These are phyloP conservation scores for Torrubiellomyces zombiae DNA, from an alignment of 2,329 filamentous ascomycete genomes.

Conservation along the genomic window DNA sequence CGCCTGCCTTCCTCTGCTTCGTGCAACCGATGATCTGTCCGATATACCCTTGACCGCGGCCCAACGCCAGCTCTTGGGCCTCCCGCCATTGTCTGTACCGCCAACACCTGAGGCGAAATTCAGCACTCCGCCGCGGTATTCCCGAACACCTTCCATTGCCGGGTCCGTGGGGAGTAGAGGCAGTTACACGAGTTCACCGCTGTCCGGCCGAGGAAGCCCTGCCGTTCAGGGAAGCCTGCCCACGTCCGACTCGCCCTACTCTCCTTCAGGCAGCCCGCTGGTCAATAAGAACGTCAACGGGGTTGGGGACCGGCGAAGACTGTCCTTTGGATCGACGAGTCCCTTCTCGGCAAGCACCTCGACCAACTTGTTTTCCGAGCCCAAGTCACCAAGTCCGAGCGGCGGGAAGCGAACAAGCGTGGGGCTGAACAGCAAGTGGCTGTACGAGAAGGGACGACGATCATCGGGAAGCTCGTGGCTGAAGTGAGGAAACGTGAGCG, in stretches of 20 bases:
- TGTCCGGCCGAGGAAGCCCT: constrained; percentile 39
- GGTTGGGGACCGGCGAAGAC: constrained; percentile 31
- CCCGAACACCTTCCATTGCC: constrained; percentile 51
- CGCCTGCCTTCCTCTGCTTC: constrained; percentile 56
- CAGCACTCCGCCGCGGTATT: constrained; percentile 76
- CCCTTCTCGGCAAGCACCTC: constrained; percentile 32
- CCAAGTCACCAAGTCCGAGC: constrained; percentile 52
- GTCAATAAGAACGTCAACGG: constrained; percentile 49
- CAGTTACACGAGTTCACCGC: constrained; percentile 40
- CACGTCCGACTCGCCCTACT: constrained; percentile 29
- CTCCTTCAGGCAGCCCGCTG: constrained; percentile 32
- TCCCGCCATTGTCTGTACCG: constrained; percentile 47
- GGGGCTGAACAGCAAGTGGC: constrained; percentile 79
- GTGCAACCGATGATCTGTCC: constrained; percentile 56
- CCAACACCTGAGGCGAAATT: constrained; percentile 54
- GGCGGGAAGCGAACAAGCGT: constrained; percentile 54
- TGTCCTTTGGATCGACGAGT: constrained; percentile 44
- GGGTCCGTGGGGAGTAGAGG: constrained; percentile 44
- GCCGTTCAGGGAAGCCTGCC: constrained; percentile 13
- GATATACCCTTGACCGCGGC: constrained; percentile 69
- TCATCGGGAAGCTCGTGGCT: constrained; percentile 28
- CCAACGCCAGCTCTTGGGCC: constrained; percentile 70
- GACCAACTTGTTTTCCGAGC: constrained; percentile 35
- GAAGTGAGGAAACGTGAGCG: no score
- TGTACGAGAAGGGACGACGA: constrained; percentile 68